phyloP scores from a whole-genome alignment of 2,329 filamentous ascomycete genomes.

The Fusarium albosuccineum region DNA sequence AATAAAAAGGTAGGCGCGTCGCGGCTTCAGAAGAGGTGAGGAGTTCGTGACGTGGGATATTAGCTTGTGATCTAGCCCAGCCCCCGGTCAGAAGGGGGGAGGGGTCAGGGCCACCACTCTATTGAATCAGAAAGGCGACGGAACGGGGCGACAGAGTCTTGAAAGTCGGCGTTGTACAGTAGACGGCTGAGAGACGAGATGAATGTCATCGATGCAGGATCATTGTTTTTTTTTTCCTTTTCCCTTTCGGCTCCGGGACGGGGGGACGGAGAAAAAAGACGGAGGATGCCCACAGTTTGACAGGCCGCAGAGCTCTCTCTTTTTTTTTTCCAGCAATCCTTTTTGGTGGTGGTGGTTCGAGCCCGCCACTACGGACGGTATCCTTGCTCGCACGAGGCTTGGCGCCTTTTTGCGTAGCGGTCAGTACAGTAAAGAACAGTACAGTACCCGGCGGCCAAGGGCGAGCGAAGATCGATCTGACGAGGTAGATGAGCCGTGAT shows the following conservation, averaged over 20 bases:
- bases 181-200: conserved; percentile 12
- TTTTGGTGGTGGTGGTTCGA: conserved; percentile 25
- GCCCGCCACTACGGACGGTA: conserved; percentile 32
- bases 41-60: neutral
- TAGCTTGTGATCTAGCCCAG: too few species aligned
- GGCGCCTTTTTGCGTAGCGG: conserved; percentile 38
- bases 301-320: neutral
- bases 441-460: too few species aligned
- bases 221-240: conserved; percentile 2
- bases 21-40: neutral
- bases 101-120: too few species aligned
- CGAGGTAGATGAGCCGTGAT: neutral
- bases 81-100: too few species aligned
- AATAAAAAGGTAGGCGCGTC: conserved; percentile 6
- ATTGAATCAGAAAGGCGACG: neutral
- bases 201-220: conserved; percentile 20
- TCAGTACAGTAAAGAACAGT: neutral
- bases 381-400: conserved; percentile 42
- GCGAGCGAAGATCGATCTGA: neutral
- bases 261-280: neutral
- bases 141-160: neutral
- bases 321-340: neutral
- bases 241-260: neutral
- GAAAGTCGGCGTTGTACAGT: neutral
- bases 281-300: neutral